Evolutionary conservation across 352 stramenopile species (phyloP), one percentile per base, ranked within the genome.

Genomic region (Phytophthora tentaculata): DNA sequence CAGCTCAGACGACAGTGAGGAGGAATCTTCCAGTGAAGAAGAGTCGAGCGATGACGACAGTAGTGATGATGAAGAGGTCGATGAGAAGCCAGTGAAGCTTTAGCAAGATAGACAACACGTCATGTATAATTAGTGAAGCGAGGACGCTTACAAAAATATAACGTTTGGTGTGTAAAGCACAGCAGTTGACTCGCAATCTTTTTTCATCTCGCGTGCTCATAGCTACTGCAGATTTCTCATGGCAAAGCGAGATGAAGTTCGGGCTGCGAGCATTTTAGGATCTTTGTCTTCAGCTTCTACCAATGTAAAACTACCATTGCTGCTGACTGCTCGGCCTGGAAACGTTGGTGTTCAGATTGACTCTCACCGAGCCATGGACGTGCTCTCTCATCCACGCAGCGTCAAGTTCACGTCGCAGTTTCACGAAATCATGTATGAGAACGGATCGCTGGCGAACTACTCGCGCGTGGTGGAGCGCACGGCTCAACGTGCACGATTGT

Each of bases 321-420:
- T 92, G 17, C 71, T 78, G 10, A 75, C 64, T 26, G 87, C 84
- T 24, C 80, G 82, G 13, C 80, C 84, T 26, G 82, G 84, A 26
- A 95, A 93, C 57, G 79, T 95, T 19, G 84, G 87, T 41, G 79
- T 93, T 17, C 84, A 91, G 71, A 90, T 95, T 58, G 83, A 92
- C 55, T 66, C 87, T 41, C 88, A 87, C 43, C 84, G 87, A 8
- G 59, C 69, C 1, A 86, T 90, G 73, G 80, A 80, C 49, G 28
- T 88, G 43, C 84, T 89, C 60, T 62, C 84, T 23, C 79, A 83
- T 2, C 83, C 84, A 22, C 78, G 87, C 17, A 88, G 77, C 22
- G 68, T 63, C 32, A 73, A 84, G 43, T 95, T 95, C 65, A 93
- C 87, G 6, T 75, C 74, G 9, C 74, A 86, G 12, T 95, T 95